A percentile compares a stretch with the other conserved stretches of the same genome.
These are phyloP conservation scores for Thermoascus crustaceus DNA, from an alignment of 2,329 filamentous ascomycete genomes.

Conservation along the genomic window DNA sequence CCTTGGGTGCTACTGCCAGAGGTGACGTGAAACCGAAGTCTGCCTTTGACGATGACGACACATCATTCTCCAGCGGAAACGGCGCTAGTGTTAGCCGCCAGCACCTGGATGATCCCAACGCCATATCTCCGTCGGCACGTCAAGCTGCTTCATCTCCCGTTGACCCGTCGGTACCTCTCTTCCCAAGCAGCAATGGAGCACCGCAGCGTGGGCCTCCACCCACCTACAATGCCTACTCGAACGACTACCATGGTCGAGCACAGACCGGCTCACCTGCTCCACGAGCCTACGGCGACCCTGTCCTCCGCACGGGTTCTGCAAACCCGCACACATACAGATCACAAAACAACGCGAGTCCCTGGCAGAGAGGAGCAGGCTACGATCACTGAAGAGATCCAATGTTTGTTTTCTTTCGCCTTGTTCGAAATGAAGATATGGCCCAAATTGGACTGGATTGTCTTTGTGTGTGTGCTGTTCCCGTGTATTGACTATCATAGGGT, in stretches of 20 bases:
- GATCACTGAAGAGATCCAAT: slow-evolving; percentile 41
- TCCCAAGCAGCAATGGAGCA: slow-evolving; percentile 35
- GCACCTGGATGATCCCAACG: slow-evolving; percentile 29
- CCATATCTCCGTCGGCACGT: slow-evolving; percentile 19
- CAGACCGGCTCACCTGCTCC: slow-evolving; percentile 25
- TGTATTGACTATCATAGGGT: slow-evolving; percentile 2
- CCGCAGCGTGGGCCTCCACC: slow-evolving; percentile 35
- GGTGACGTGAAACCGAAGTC: slow-evolving; percentile 61
- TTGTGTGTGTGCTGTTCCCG: slow-evolving; percentile 18
- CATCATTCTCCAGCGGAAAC: slow-evolving; percentile 52
- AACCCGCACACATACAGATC: slow-evolving; percentile 30
- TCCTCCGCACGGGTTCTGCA: slow-evolving; percentile 24
- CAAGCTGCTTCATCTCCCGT: slow-evolving; percentile 43
- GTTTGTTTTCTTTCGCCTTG: slow-evolving; percentile 18
- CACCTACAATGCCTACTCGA: slow-evolving; percentile 13
- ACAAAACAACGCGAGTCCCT: slow-evolving; percentile 52
- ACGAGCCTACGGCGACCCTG: slow-evolving; percentile 24
- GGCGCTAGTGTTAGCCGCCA: slow-evolving; percentile 43
- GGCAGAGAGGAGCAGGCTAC: slow-evolving; percentile 59
- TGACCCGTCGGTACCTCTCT: slow-evolving; percentile 39
- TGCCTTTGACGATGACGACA: slow-evolving; percentile 64
- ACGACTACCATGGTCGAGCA: slow-evolving; percentile 12
- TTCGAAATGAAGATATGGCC: slow-evolving; percentile 33
- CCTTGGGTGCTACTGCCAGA: slow-evolving; percentile 77
- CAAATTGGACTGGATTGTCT: slow-evolving; percentile 15